phyloP scores from a whole-genome alignment of 768 basidiomycete species.

The Suillus discolor region DNA sequence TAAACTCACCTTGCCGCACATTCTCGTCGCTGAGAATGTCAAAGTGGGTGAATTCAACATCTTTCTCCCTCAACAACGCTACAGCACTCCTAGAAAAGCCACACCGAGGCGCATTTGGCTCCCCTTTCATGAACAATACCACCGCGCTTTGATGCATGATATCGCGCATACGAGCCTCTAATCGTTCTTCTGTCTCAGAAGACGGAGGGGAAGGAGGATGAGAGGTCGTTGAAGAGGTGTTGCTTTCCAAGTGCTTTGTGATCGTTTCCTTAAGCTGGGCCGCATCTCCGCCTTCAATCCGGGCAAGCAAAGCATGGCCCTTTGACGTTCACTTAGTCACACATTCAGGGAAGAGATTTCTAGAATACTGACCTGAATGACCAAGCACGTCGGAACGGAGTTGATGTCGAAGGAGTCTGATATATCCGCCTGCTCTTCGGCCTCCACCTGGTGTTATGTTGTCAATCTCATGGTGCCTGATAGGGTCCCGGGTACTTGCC shows the following conservation, averaged over 20 bases:
- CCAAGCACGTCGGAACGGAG: constrained; percentile 81
- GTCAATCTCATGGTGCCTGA: neutral
- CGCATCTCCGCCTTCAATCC: constrained; percentile 82
- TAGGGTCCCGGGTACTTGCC: constrained; percentile 42
- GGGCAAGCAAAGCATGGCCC: constrained; percentile 87
- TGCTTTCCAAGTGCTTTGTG: constrained; percentile 52
- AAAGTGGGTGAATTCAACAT: constrained; percentile 71
- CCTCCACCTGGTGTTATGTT: constrained; percentile 63
- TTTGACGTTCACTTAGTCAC: constrained; percentile 31
- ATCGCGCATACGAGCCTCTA: constrained; percentile 59
- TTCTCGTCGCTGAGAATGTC: constrained; percentile 84
- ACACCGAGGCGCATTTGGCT: constrained; percentile 74
- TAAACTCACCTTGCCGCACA: constrained; percentile 70
- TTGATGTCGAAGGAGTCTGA: constrained; percentile 92
- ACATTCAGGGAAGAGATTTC: neutral
- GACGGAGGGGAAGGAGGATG: constrained; percentile 29
- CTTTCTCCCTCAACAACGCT: constrained; percentile 61
- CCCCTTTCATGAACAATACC: constrained; percentile 92
- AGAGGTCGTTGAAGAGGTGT: constrained; percentile 19
- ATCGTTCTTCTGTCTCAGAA: constrained; percentile 64
- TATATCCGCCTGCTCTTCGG: constrained; percentile 79
- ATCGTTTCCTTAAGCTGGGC: constrained; percentile 60
- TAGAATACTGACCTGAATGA: constrained; percentile 66
- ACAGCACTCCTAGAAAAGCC: constrained; percentile 84
- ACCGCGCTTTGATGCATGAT: constrained; percentile 83